Conservation (phyloP, 2,329 filamentous ascomycete species). For the Trichoderma sp. region DNA sequence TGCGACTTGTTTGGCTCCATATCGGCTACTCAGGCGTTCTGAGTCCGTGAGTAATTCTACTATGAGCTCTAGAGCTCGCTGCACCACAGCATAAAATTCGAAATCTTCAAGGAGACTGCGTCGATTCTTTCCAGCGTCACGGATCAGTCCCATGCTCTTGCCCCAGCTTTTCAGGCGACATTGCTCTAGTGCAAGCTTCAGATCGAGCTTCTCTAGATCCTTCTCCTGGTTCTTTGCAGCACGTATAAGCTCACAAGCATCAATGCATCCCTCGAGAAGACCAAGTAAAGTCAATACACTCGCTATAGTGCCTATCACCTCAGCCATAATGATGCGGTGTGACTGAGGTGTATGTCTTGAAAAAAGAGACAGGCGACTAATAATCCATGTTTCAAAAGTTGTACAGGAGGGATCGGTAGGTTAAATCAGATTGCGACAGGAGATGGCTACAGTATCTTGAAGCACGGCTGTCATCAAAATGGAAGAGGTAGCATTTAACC, state of each 20-base stretch:
- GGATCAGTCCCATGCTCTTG: background rate
- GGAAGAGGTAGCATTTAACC: too few species aligned
- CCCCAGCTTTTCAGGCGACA: background rate
- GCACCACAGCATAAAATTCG: background rate
- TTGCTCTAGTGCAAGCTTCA: background rate
- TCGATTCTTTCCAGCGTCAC: background rate
- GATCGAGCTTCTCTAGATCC: background rate
- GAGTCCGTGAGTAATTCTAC: background rate
- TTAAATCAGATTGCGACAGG: too few species aligned
- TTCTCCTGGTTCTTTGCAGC: background rate
- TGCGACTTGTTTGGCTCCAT: background rate
- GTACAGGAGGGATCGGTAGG: too few species aligned
- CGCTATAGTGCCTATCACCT: too few species aligned
- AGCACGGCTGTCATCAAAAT: too few species aligned
- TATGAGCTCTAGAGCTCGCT: background rate
- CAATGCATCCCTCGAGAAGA: background rate
- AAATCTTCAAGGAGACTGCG: background rate
- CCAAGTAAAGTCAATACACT: background rate
- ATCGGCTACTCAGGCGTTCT: background rate
- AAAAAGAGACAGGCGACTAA: too few species aligned
- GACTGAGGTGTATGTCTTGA: too few species aligned
- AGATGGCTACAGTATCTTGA: too few species aligned
- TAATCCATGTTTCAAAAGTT: too few species aligned
- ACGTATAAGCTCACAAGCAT: background rate
- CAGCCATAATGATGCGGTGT: too few species aligned